These are phyloP conservation scores for Mucor velutinosus DNA, from an alignment of 371 early-diverging fungal genomes.

Conservation along the genomic window DNA sequence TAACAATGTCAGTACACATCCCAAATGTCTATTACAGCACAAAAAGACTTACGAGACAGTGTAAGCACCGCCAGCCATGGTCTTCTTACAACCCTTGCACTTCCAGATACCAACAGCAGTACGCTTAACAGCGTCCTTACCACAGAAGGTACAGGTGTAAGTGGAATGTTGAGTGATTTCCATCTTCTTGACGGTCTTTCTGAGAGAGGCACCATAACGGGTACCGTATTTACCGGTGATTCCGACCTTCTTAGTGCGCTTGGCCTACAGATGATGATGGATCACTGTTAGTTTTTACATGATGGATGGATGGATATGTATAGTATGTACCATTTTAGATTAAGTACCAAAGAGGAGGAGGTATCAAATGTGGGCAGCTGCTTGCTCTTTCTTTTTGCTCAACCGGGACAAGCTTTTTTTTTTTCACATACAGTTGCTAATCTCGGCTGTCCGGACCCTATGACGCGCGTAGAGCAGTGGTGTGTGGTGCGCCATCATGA, in stretches of 20 bases:
- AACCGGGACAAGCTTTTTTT: not conserved
- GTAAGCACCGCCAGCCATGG: conserved; percentile 99
- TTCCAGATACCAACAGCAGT: conserved; percentile 99
- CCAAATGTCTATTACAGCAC: too few species aligned
- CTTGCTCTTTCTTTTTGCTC: not conserved
- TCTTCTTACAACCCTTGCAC: conserved; percentile 97
- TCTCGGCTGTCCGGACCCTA: not conserved
- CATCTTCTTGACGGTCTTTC: conserved; percentile 99
- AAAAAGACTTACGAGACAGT: conserved; percentile 76
- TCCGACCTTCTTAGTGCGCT: conserved; percentile 99
- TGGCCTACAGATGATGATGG: conserved; percentile 64
- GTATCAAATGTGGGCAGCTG: not conserved
- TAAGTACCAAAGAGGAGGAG: conserved; percentile 25
- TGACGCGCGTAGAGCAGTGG: not conserved
- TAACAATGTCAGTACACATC: not conserved
- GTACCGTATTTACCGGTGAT: conserved; percentile 99
- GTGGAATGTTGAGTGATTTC: conserved; percentile 99
- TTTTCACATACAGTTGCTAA: not conserved
- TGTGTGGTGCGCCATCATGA: not conserved
- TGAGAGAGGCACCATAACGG: conserved; percentile 99
- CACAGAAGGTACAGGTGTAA: conserved; percentile 99
- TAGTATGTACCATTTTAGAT: conserved; percentile 18
- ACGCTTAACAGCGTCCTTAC: conserved; percentile 97
- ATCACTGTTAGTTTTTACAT: not conserved
- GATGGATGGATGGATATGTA: conserved; percentile 26